Evolutionary conservation across 129 eudicot species (phyloP), one percentile per base, ranked within the genome.

Genomic region (Flaveria linearis): DNA sequence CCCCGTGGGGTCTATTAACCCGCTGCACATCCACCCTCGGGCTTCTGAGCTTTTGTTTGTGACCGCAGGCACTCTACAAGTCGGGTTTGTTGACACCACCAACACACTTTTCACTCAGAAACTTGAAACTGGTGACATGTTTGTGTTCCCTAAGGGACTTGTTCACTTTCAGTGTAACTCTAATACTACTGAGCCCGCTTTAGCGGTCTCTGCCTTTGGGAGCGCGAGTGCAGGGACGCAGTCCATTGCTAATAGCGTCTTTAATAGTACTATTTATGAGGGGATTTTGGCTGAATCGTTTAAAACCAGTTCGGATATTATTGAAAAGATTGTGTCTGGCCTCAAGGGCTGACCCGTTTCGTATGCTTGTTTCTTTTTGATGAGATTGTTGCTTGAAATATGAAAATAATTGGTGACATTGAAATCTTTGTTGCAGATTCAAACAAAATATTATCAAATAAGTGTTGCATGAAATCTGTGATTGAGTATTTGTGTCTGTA

Each of bases 141-240:
- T 82, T 65, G 75, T 82, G 74, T 82, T 82, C 53, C 82, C 85
- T 55, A 82, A 82, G 51, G 86, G 86, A 58, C 83, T 82, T 58
- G 86, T 82, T 67, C 86, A 83, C 8, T 83, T 41, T 58, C 86
- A 82, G 50, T 77, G 55, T 46, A 82, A 82, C 41, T 15, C 50
- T 18, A 77, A 81, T 53, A 28, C 16, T 10, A 70, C 72, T 4
- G 73, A 71, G 25, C 78, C 82, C 0, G 85, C 85, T 18, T 61
- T 82, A 62, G 85, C 81, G 1, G 74, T 82, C 49, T 82, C 77
- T 42, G 76, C 86, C 28, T 82, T 82, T 78, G 86, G 86, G 41
- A 82, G 86, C 7, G 82, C 76, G 14, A 82, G 55, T 73, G 79
- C 86, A 18, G 81, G 86, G 62, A 78, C 83, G 1, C 77, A 78